Base-by-base conservation (phyloP, 306 rosid genomes). In the Spatholobus suberectus region DNA sequence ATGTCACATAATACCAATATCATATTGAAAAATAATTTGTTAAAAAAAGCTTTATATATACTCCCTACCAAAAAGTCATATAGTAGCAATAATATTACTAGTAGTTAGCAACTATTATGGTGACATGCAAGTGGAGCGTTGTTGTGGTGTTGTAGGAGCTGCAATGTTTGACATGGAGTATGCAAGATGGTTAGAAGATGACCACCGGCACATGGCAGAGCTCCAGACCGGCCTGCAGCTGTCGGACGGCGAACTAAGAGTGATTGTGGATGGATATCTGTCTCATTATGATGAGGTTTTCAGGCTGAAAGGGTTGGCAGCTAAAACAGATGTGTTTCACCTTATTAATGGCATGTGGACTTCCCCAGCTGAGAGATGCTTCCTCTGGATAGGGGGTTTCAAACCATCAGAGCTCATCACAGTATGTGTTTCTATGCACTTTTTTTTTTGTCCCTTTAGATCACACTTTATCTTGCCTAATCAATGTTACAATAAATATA, bases 111-210 rank as follows among this genome's bases (percentile, higher is more conserved):
- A 8, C 38, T 9, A 47, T 13, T 12, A 29, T 34, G n/a, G 13
- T 17, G 35, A 18, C 35, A 62, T 66, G 7, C 5, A 51, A 69
- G 41, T 24, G 83, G 17, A 69, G 5, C 32, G 44, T 26, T 57
- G 10, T 6, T 70, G 17, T 69, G 15, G 21, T 46, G 47, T 40
- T 74, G 37, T 61, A 95, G 99, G 96, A 78, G 98, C 91, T 81
- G 97, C 99, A 73, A 91, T 95, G 34, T 93, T 96, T 88, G 98
- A 96, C 83, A 91, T 96, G 96, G 98, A 96, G 74, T 96, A 96
- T 71, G 93, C 85, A 41, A 90, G 96, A 46, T 96, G 99, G 99
- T 76, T 96, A 38, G 99, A 96, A 66, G 97, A 96, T 17, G 99
- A 96, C 69, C 92, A 90, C 68, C 92, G 93, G 38, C 92, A 85